Evolutionary conservation across 768 basidiomycete species (phyloP), one percentile per base, ranked within the genome.

Genomic region (Austroboletus festivus): DNA sequence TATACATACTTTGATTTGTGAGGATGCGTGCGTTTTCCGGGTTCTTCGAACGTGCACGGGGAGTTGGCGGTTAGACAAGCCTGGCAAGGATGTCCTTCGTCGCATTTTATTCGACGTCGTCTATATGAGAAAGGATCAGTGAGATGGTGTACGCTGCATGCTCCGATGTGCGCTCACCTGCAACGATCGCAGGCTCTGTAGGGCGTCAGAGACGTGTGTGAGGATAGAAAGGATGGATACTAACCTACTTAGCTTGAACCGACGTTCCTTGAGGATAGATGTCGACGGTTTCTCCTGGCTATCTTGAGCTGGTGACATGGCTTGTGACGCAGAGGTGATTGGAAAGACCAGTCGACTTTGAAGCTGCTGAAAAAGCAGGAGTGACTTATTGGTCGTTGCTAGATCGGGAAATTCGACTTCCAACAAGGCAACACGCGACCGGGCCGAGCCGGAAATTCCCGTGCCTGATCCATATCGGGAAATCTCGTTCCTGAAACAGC

Each of bases 1-100:
- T 38, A 18, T 34, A 72, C 86, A 56, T 60, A 89, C 86, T 89
- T 92, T 58, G 89, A 91, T 70, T 90, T 92, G 69, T 91, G 88
- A 30, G 88, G 86, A 61, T 90, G 87, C 1, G 83, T 85, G 48
- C 88, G 74, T 71, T 92, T 92, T 3, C 88, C 87, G 3, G 87
- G 85, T 67, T 91, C 89, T 66, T 91, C 89, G 59, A 91, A 91
- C 0, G 89, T 91, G 55, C 89, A 92, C 8, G 85, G 71, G 3
- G 89, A 89, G 59, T 78, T 86, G 11, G 89, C 86, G 6, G 85
- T 83, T n/a, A 90, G 68, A 65, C 89, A 92, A 12, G 89, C 87
- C 68, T 91, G 87, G 65, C 89, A 92, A 28, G 89, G 89, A 61
- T 90, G 88, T 0, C 89, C 89, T 64, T 92, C 89, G 57, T 92